Conservation (phyloP, 495 filamentous ascomycete genomes). For the Aspergillus leporis region DNA sequence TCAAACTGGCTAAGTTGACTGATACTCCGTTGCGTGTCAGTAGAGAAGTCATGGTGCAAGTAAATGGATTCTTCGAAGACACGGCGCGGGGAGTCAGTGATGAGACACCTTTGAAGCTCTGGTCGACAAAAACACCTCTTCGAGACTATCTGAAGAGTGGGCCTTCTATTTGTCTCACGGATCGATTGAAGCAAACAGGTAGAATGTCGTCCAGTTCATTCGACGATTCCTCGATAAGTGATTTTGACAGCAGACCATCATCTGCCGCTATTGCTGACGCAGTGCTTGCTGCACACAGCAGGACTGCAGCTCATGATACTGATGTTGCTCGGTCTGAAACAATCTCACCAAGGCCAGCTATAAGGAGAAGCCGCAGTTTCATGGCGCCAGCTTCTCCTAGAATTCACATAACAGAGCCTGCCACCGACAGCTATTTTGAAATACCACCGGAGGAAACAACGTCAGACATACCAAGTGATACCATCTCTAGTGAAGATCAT, state of each 20-base stretch:
- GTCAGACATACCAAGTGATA: slow-evolving; percentile 4
- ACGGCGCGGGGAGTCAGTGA: slow-evolving; percentile 41
- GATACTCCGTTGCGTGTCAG: slow-evolving; percentile 47
- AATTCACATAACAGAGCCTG: slow-evolving; percentile 37
- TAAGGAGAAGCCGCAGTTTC: slow-evolving; percentile 31
- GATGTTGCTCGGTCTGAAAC: slow-evolving; percentile 5
- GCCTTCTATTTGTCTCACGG: slow-evolving; percentile 31
- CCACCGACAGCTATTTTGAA: slow-evolving; percentile 27
- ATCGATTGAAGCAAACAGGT: slow-evolving; percentile 27
- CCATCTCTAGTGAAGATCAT: slow-evolving; percentile 5
- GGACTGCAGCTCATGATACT: background rate
- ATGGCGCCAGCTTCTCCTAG: slow-evolving; percentile 26
- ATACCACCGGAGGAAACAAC: slow-evolving; percentile 13
- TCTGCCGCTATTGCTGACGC: slow-evolving; percentile 16
- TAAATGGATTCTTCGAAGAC: slow-evolving; percentile 64
- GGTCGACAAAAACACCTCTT: slow-evolving; percentile 51
- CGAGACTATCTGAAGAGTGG: slow-evolving; percentile 44
- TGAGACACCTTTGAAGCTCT: slow-evolving; percentile 50
- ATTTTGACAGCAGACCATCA: slow-evolving; percentile 35
- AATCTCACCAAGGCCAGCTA: slow-evolving; percentile 20
- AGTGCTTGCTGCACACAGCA: background rate
- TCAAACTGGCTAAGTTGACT: slow-evolving; percentile 36
- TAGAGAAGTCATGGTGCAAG: slow-evolving; percentile 55
- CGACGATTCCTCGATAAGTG: slow-evolving; percentile 38
- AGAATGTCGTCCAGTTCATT: slow-evolving; percentile 23